Evolutionary conservation across 805 yeast genomes (phyloP).

Genomic region (Lachancea thermotolerans): DNA sequence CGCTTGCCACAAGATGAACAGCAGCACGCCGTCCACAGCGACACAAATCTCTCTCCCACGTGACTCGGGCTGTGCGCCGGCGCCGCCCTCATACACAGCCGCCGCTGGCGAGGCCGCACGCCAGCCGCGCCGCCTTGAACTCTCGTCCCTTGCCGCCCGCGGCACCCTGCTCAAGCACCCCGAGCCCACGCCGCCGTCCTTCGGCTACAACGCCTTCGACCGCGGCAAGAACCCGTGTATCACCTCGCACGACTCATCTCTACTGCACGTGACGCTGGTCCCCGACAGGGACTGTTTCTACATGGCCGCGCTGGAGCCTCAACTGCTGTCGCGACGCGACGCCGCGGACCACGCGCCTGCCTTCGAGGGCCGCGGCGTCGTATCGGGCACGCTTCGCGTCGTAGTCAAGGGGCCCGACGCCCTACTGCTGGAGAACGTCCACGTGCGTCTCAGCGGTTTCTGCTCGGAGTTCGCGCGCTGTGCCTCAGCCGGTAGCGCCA

Average conservation of each 20-base stretch:
- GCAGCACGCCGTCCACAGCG: too few species aligned
- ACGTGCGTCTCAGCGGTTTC: slow-evolving; percentile 9
- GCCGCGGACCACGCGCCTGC: too few species aligned
- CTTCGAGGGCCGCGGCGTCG: neutral
- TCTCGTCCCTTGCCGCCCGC: neutral
- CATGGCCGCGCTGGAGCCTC: slow-evolving; percentile 6
- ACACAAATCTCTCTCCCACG: too few species aligned
- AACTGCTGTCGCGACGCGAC: neutral
- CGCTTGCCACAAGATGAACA: too few species aligned
- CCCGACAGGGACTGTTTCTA: slow-evolving; percentile 1
- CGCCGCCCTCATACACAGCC: too few species aligned
- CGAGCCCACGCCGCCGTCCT: neutral
- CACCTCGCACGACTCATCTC: slow-evolving; percentile 2
- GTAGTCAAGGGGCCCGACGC: slow-evolving; percentile 6
- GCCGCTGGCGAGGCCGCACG: too few species aligned
- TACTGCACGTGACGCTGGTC: slow-evolving; percentile 4
- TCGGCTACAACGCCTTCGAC: slow-evolving; percentile 9
- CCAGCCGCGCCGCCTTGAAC: too few species aligned
- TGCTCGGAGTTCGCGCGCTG: slow-evolving; percentile 7
- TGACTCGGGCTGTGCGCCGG: too few species aligned
- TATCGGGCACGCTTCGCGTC: slow-evolving; percentile 6
- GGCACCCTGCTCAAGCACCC: slow-evolving; percentile 6
- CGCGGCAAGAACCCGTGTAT: neutral
- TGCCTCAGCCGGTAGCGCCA: neutral
- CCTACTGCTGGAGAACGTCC: slow-evolving; percentile 3